Conservation (phyloP, 495 filamentous ascomycete species). For the Penicillium lividum region DNA sequence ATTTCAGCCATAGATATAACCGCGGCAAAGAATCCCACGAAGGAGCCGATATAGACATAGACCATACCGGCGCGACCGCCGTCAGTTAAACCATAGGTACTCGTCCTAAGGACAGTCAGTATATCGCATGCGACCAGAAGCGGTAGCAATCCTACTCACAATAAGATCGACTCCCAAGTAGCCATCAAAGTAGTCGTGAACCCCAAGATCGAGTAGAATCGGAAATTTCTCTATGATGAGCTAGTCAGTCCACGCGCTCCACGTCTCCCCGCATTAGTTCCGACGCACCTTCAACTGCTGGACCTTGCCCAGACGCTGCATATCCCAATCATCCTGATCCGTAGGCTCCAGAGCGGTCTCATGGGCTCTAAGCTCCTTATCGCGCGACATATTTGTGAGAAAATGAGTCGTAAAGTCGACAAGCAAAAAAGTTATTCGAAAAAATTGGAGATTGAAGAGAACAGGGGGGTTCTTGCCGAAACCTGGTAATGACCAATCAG, state of each 20-base stretch:
- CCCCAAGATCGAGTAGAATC: conserved; percentile 47
- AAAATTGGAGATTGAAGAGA: conserved; percentile 11
- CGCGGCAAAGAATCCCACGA: conserved; percentile 42
- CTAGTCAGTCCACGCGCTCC: conserved; percentile 11
- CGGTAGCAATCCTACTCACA: conserved; percentile 22
- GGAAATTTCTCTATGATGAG: conserved; percentile 40
- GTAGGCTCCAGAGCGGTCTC: conserved; percentile 23
- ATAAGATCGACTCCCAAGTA: conserved; percentile 49
- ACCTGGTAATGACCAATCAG: conserved; percentile 4
- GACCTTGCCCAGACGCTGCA: conserved; percentile 42
- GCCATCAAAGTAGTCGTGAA: conserved; percentile 51
- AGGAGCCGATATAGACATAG: conserved; percentile 47
- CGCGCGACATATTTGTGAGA: conserved; percentile 3
- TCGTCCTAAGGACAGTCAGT: conserved; percentile 23
- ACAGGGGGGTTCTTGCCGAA: conserved; percentile 3
- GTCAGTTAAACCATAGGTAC: conserved; percentile 42
- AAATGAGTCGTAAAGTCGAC: not conserved
- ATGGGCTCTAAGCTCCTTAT: conserved; percentile 24
- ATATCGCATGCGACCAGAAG: not conserved
- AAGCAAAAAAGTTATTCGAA: conserved; percentile 1
- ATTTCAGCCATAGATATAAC: conserved; percentile 50
- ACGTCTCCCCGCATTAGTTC: conserved; percentile 2
- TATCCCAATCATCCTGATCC: conserved; percentile 39
- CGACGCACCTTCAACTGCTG: conserved; percentile 42
- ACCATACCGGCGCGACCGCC: conserved; percentile 50